Percentiles rank a stretch among this genome's conserved stretches.
Conservation (phyloP, 2,329 filamentous ascomycete species). For the Sclerotinia spermophila region DNA sequence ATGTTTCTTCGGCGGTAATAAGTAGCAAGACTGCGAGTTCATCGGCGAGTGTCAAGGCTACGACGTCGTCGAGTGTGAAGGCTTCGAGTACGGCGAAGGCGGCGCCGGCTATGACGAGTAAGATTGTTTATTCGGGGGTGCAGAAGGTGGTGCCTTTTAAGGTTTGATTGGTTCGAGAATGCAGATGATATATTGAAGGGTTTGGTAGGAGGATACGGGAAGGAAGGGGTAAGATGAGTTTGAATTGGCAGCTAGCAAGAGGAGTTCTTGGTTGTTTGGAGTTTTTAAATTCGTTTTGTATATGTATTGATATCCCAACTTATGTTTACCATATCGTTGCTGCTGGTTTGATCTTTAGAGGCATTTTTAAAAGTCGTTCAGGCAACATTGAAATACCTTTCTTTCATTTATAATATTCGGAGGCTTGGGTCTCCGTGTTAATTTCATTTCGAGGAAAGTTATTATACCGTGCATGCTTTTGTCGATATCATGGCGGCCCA, state of each 20-base stretch:
- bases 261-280: no score
- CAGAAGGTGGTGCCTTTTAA: constrained; percentile 9
- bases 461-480: not conserved
- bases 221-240: no score
- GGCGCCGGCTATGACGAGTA: not conserved
- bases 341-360: not conserved
- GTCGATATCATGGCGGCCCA: not conserved
- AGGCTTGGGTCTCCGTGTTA: no score
- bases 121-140: constrained; percentile 7
- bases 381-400: no score
- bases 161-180: not conserved
- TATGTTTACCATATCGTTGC: not conserved
- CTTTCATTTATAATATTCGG: no score
- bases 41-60: not conserved
- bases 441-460: not conserved
- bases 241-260: not conserved
- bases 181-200: not conserved
- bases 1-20: not conserved
- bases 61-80: not conserved
- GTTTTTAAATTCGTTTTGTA: not conserved
- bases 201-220: no score
- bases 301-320: not conserved
- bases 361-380: no score
- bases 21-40: not conserved
- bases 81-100: not conserved